These are phyloP conservation scores for Amniculicola lignicola DNA, from an alignment of 495 filamentous ascomycete species.

Conservation along the genomic window DNA sequence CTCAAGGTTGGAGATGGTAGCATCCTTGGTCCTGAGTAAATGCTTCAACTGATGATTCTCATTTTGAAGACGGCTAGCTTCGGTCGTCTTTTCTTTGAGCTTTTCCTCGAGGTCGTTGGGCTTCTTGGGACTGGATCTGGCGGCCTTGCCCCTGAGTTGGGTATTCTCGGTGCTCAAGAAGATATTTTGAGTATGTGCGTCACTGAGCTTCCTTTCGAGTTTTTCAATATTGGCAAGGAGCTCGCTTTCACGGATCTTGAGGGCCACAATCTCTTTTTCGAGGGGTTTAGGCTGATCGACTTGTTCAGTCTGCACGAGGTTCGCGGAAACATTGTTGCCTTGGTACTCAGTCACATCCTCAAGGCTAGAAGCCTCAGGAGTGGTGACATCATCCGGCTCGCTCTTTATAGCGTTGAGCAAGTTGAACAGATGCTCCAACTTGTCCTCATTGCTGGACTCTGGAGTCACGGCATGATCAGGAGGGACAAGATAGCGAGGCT, in stretches of 20 bases:
- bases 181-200: not conserved
- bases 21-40: not conserved
- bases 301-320: no score
- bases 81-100: conserved; percentile 1
- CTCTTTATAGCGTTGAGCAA: no score
- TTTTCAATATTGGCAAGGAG: not conserved
- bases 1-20: not conserved
- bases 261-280: not conserved
- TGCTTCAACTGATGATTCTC: not conserved
- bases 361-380: no score
- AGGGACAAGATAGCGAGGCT: no score
- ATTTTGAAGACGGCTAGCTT: conserved; percentile 1
- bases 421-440: no score
- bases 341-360: no score
- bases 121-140: not conserved
- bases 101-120: conserved; percentile 9
- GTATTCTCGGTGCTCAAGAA: not conserved
- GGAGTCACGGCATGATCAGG: no score
- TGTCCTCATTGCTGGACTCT: no score
- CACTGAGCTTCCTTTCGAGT: not conserved
- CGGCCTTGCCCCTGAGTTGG: not conserved
- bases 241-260: not conserved
- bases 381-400: no score
- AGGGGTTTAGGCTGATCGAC: not conserved
- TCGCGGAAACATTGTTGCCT: no score